Conservation (phyloP, 2,329 filamentous ascomycete species). For the Colletotrichum euphorbiae region DNA sequence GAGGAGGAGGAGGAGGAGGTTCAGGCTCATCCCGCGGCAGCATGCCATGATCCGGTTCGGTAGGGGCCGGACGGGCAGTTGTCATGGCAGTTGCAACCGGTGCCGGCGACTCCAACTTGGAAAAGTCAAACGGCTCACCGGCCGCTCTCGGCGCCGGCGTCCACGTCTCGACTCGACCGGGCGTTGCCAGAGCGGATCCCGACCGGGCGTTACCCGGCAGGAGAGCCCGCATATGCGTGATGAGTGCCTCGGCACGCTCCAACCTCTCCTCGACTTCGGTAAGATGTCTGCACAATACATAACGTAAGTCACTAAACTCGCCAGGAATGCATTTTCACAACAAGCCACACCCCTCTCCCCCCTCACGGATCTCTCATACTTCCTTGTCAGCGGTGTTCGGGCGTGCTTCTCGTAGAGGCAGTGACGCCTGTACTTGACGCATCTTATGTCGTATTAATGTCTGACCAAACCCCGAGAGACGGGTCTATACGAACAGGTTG, state of each 20-base stretch:
- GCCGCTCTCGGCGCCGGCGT: not conserved
- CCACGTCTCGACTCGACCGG: not conserved
- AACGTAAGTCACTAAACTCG: constrained; percentile 26
- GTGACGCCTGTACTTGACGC: constrained; percentile 56
- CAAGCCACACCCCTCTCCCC: not conserved
- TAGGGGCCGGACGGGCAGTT: not conserved
- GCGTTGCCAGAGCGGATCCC: not conserved
- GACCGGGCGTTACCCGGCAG: constrained; percentile 45
- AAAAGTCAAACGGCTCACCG: constrained; percentile 17
- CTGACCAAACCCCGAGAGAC: not conserved
- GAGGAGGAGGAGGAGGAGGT: no score
- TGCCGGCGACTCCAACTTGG: not conserved
- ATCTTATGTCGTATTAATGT: constrained; percentile 40
- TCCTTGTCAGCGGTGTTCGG: constrained; percentile 61
- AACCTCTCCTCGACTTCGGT: constrained; percentile 58
- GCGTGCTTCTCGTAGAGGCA: constrained; percentile 62
- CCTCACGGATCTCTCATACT: constrained; percentile 44
- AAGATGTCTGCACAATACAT: constrained; percentile 49
- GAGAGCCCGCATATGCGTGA: constrained; percentile 47
- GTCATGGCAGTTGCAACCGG: not conserved
- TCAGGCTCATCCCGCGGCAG: not conserved
- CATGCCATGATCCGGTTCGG: not conserved
- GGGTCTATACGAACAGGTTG: constrained; percentile 51
- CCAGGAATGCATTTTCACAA: not conserved
- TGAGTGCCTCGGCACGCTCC: constrained; percentile 48